These are phyloP conservation scores for Omphalea diandra DNA, from an alignment of 441 rosid genomes.

Conservation along the genomic window DNA sequence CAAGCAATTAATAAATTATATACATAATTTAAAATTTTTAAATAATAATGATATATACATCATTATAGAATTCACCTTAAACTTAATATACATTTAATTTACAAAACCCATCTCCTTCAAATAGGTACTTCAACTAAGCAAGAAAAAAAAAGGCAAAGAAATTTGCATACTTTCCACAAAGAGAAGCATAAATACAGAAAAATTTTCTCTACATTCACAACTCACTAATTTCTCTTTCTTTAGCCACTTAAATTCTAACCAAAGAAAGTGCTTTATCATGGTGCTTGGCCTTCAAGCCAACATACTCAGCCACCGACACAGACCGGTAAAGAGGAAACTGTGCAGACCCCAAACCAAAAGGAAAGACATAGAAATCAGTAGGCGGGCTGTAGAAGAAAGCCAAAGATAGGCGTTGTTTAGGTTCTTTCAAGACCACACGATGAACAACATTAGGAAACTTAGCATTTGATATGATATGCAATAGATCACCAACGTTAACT, in stretches of 20 bases:
- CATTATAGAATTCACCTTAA: too few species aligned
- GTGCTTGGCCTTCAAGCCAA: constrained; percentile 34
- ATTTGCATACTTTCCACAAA: too few species aligned
- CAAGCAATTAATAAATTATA: too few species aligned
- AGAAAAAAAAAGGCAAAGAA: too few species aligned
- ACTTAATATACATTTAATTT: too few species aligned
- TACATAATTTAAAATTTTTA: too few species aligned
- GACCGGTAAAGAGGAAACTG: constrained; percentile 30
- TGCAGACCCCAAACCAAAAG: constrained; percentile 23
- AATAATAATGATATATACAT: too few species aligned
- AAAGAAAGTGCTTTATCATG: constrained; percentile 39
- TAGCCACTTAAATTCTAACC: constrained; percentile 29
- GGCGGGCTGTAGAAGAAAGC: constrained; percentile 69
- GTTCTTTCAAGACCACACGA: constrained; percentile 64
- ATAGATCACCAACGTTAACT: constrained; percentile 73
- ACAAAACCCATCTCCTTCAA: too few species aligned
- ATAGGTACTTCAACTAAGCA: too few species aligned
- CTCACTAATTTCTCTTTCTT: too few species aligned
- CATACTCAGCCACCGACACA: constrained; percentile 38
- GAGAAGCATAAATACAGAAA: not conserved
- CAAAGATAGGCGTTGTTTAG: constrained; percentile 49
- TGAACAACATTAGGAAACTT: constrained; percentile 59
- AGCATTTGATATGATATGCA: constrained; percentile 72
- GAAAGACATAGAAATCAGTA: constrained; percentile 27
- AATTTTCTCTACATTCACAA: too few species aligned